Evolutionary conservation across 331 rosid species (phyloP), one percentile per base, ranked within the genome.

Genomic region (Ulmus americana): DNA sequence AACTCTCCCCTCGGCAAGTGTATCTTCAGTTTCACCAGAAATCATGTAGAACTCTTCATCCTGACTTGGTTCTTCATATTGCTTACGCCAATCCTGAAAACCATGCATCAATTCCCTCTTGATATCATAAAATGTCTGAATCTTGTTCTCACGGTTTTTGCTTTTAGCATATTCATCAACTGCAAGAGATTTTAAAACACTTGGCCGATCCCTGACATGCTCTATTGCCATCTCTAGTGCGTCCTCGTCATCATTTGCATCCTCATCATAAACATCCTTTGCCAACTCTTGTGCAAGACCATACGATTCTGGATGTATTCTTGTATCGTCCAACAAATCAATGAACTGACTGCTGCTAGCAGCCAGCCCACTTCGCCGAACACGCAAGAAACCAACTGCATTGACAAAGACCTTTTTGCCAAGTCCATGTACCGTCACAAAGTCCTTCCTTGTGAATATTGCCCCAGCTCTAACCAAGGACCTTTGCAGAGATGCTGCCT

Each of bases 231-330:
- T 85, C 88, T 94, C 99, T 64, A 85, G 59, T 3, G 90, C 95
- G 75, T 94, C 99, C 48, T 94, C 97, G 40, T 92, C 95, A 67
- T 87, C 97, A 76, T 83, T 89, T 42, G 84, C 90, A 65, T 87
- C 97, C 45, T 72, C 95, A 39, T 83, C 95, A 76, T 77, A 87
- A 46, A 94, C 95, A 78, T 87, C 99, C 84, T 85, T 94, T 49
- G 99, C 99, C 80, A 94, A 79, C 76, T 90, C 97, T 78, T 87
- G 95, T 0, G 99, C 99, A 68, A 90, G 81, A 59, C 51, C 70
- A 84, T 94, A 94, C 39, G 97, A 90, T 71, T 94, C 99, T 5
- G 99, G 99, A 78, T 94, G 99, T 67, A 94, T 94, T 75, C 99
- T 82, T 12, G 99, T 94, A 82, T 94, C 97, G 77, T 94, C 99